phyloP scores from a whole-genome alignment of 345 rosid genomes.

The Raphanus raphanistrum region DNA sequence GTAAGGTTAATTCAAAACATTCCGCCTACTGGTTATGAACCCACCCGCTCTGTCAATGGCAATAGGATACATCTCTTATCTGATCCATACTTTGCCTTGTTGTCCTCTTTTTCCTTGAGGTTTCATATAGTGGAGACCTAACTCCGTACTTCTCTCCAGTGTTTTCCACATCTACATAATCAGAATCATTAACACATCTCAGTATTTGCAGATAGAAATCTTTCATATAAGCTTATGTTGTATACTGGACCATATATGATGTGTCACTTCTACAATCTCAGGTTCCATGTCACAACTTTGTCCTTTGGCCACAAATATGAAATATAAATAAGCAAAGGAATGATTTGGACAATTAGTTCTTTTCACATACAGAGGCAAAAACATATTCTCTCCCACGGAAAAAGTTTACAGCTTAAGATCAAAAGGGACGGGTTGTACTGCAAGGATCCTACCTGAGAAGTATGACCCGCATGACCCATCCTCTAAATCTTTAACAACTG shows the following conservation, averaged over 20 bases:
- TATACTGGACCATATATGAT: background rate
- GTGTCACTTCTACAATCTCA: background rate
- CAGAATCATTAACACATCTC: background rate
- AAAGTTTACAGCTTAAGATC: too few species aligned
- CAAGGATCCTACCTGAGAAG: too few species aligned
- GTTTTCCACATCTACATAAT: background rate
- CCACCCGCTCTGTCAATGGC: background rate
- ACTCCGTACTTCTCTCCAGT: background rate
- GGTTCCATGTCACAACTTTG: too few species aligned
- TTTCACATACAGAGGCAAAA: too few species aligned
- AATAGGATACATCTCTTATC: background rate
- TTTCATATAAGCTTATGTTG: background rate
- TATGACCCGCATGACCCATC: too few species aligned
- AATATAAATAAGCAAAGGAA: too few species aligned
- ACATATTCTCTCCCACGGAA: too few species aligned
- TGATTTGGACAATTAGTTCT: too few species aligned
- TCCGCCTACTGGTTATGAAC: background rate
- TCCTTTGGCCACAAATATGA: too few species aligned
- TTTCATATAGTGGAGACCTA: background rate
- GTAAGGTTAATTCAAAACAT: constrained; percentile 27
- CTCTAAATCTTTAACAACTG: too few species aligned
- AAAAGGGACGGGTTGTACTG: too few species aligned
- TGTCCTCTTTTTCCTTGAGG: background rate
- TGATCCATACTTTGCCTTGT: background rate
- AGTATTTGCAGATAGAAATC: background rate